These are phyloP conservation scores for Chondrostereum purpureum DNA, from an alignment of 1,284 basidiomycete genomes.

Conservation along the genomic window DNA sequence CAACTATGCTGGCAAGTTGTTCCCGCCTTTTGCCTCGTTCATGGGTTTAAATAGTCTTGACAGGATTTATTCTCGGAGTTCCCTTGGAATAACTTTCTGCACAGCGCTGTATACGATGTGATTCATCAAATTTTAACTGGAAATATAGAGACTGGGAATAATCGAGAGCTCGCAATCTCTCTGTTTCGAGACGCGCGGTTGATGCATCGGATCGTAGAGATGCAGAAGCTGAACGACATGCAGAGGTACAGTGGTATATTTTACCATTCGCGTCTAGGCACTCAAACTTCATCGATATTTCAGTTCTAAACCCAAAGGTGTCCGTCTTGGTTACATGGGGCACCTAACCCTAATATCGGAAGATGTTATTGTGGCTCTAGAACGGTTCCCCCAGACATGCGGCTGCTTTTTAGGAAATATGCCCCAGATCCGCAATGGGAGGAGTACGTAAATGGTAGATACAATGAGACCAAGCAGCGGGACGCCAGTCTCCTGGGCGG, in stretches of 20 bases:
- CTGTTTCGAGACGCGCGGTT: constrained; percentile 77
- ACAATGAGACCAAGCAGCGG: constrained; percentile 79
- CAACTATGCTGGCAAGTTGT: constrained; percentile 64
- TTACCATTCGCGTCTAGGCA: constrained; percentile 6
- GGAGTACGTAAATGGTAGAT: constrained; percentile 76
- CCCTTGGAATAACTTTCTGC: constrained; percentile 97
- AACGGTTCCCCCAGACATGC: constrained; percentile 80
- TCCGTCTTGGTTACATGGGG: constrained; percentile 93
- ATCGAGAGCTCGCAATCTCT: constrained; percentile 74
- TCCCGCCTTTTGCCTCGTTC: background rate
- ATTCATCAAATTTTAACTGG: constrained; percentile 95
- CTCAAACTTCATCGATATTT: constrained; percentile 7
- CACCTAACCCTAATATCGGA: constrained; percentile 92
- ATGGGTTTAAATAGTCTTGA: constrained; percentile 1
- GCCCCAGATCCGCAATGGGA: constrained; percentile 83
- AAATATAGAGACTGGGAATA: constrained; percentile 67
- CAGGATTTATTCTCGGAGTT: constrained; percentile 93
- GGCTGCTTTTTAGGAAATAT: constrained; percentile 52
- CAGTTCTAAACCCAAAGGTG: constrained; percentile 61
- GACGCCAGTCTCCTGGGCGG: constrained; percentile 81
- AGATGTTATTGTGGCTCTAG: constrained; percentile 79
- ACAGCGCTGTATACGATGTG: constrained; percentile 95
- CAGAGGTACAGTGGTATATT: constrained; percentile 47
- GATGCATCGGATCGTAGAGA: constrained; percentile 79
- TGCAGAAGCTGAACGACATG: constrained; percentile 71